Conservation (phyloP, 2,329 filamentous ascomycete genomes). For the Aureobasidium sp. region DNA sequence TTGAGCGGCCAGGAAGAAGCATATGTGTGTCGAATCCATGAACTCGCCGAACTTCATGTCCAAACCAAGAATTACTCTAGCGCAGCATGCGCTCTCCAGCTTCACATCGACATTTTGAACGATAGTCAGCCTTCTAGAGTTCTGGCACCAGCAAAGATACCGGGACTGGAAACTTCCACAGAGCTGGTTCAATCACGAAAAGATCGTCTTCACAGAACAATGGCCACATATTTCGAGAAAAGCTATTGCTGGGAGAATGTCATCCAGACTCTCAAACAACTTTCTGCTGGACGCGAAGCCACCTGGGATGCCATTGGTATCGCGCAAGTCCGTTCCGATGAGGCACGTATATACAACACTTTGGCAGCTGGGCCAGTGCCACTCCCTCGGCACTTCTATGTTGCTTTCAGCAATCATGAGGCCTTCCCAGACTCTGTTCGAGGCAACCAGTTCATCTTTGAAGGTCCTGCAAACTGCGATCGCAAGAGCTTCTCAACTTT, state of each 20-base stretch:
- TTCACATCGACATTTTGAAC: constrained; percentile 85
- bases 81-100: constrained; percentile 77
- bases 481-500: constrained; percentile 79
- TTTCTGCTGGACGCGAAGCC: constrained; percentile 57
- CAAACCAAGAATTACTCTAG: constrained; percentile 74
- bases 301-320: constrained; percentile 64
- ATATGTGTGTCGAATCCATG: constrained; percentile 91
- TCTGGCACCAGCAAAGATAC: background rate
- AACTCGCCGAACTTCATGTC: constrained; percentile 72
- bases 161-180: constrained; percentile 68
- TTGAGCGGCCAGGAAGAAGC: constrained; percentile 98
- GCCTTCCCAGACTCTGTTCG: constrained; percentile 75
- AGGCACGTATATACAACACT: constrained; percentile 83
- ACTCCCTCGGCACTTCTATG: constrained; percentile 77
- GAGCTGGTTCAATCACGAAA: constrained; percentile 90
- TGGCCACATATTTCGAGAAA: constrained; percentile 91
- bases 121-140: constrained; percentile 33
- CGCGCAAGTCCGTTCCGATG: constrained; percentile 82
- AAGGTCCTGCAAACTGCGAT: constrained; percentile 70
- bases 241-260: constrained; percentile 92
- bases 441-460: constrained; percentile 89
- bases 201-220: constrained; percentile 84
- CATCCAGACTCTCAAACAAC: constrained; percentile 78
- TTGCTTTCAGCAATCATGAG: constrained; percentile 72
- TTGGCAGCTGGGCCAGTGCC: constrained; percentile 46